These are phyloP conservation scores for Chytridium lagenaria DNA, from an alignment of 371 early-diverging fungal species.

Conservation along the genomic window DNA sequence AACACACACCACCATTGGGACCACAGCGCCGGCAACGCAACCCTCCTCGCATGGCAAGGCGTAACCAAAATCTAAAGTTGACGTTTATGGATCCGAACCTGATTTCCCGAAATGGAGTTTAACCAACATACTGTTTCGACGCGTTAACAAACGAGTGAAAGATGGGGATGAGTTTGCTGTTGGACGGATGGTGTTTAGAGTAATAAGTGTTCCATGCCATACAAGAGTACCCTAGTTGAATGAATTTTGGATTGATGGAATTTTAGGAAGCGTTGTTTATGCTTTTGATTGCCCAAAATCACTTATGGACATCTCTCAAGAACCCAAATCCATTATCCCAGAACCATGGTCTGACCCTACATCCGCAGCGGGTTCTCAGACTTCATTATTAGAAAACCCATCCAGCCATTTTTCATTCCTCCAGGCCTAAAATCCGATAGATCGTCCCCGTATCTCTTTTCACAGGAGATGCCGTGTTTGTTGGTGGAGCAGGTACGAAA, in stretches of 20 bases:
- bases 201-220: constrained; percentile 19
- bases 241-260: background rate
- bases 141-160: constrained; percentile 6
- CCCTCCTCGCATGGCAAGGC: background rate
- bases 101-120: constrained; percentile 20
- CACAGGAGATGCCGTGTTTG: constrained; percentile 31
- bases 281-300: constrained; percentile 5
- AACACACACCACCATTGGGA: constrained; percentile 32
- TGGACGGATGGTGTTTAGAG: constrained; percentile 10
- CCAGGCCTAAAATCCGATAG: background rate
- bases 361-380: background rate
- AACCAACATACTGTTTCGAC: background rate
- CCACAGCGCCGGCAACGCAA: constrained; percentile 17
- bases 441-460: constrained; percentile 5
- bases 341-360: constrained; percentile 6
- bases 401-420: background rate
- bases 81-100: constrained; percentile 12
- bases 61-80: background rate
- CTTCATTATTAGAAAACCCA: background rate
- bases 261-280: constrained; percentile 8
- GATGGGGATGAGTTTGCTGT: constrained; percentile 16
- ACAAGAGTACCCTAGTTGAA: background rate
- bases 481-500: constrained; percentile 17
- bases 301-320: background rate
- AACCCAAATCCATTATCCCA: background rate